Base-by-base conservation (phyloP, 2,329 filamentous ascomycete species). In the Arthroderma sp. region DNA sequence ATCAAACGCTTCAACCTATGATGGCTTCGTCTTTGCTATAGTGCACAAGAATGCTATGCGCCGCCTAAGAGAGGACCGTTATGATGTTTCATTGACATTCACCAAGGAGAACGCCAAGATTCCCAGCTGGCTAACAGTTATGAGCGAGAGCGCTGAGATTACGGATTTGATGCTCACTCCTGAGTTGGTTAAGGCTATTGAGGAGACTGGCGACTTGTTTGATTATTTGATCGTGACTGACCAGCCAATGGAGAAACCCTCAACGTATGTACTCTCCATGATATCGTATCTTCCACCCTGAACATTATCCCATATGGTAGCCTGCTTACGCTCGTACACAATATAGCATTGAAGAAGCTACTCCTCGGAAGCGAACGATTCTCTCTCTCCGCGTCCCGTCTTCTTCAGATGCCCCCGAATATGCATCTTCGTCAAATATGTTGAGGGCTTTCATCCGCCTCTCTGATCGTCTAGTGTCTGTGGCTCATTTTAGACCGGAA, bases 1-100 rank as follows among this genome's bases (percentile, higher is more conserved):
- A 69, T 73, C 66, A 63, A 74, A 67, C 60, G 82, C 79, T 70
- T 84, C 81, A 59, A 74, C 74, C 39, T 97, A 86, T 67, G 93
- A 97, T 70, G 85, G 85, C 47, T 98, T 97, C 67, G 91, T 98
- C 62, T 97, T 87, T 81, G 91, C 90, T 54, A 74, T 98, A 63
- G 91, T 97, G 61, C 89, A 97, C 80, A 98, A 98, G 82, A 85
- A 90, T 66, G 76, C 81, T 70, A 97, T 98, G 91, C 88, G 88
- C 77, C 78, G 82, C 66, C 81, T 95, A 65, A 86, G 93, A 61
- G 87, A 95, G 52, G 89, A 95, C 62, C 87, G 93, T 65, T 98
- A 96, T 74, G 93, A 98, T 70, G 77, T 96, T 56, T 95, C 88
- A 56, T 81, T 98, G 64, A 96, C 93, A 43, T 84, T 84, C 63